A percentile compares a stretch with the other conserved stretches of the same genome.
Conservation (phyloP, 2,329 filamentous ascomycete genomes). For the Apiospora sp. region DNA sequence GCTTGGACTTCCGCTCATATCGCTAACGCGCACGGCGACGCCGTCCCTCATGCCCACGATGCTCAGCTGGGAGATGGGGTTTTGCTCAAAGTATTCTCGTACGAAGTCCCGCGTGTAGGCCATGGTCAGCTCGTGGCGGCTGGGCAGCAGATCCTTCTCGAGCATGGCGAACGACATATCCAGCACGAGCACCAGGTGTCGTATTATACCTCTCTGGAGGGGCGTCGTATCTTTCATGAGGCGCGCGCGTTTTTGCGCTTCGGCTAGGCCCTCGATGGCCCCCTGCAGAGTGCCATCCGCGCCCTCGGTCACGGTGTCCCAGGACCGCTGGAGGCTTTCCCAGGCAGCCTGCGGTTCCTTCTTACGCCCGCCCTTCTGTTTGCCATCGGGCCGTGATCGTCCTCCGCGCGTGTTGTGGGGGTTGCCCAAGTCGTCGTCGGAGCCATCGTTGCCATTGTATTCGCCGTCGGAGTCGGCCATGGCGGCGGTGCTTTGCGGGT, state of each 20-base stretch:
- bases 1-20: constrained; percentile 89
- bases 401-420: constrained; percentile 35
- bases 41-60: constrained; percentile 95
- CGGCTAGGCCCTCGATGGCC: constrained; percentile 75
- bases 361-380: constrained; percentile 41
- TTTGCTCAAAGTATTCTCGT: constrained; percentile 96
- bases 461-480: constrained; percentile 81
- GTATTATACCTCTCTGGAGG: constrained; percentile 94
- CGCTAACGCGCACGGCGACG: constrained; percentile 82
- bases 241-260: constrained; percentile 82
- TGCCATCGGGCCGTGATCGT: constrained; percentile 37
- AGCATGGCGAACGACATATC: constrained; percentile 94
- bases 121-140: constrained; percentile 81
- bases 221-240: constrained; percentile 93
- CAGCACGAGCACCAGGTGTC: constrained; percentile 89
- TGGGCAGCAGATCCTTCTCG: constrained; percentile 93
- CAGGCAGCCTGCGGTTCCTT: constrained; percentile 60
- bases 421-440: constrained; percentile 65
- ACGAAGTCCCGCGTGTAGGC: constrained; percentile 89
- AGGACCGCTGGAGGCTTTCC: constrained; percentile 72
- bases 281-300: constrained; percentile 80
- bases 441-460: constrained; percentile 68
- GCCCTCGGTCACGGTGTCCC: constrained; percentile 80
- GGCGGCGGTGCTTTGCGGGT: constrained; percentile 28
- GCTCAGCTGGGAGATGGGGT: constrained; percentile 94